phyloP scores from a whole-genome alignment of 1,139 yeast species.

The Diutina siamensis region DNA sequence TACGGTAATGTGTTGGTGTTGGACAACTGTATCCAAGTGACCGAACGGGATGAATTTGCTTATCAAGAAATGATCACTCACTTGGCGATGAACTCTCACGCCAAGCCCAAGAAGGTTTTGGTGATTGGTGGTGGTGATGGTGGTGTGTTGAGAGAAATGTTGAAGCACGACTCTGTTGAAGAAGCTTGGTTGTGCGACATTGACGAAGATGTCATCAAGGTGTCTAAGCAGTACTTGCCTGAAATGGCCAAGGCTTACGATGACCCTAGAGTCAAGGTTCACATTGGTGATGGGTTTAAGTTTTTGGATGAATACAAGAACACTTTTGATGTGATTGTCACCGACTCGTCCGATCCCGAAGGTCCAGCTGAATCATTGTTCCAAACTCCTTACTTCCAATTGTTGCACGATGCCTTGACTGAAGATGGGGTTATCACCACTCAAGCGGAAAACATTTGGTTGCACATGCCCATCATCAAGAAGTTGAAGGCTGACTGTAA shows the following conservation, averaged over 20 bases:
- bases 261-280: constrained; percentile 73
- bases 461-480: constrained; percentile 69
- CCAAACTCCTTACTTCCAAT: constrained; percentile 76
- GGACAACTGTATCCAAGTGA: constrained; percentile 85
- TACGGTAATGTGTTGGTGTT: constrained; percentile 87
- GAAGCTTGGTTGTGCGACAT: constrained; percentile 86
- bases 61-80: constrained; percentile 95
- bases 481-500: constrained; percentile 65
- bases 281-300: constrained; percentile 88
- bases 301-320: constrained; percentile 61
- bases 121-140: constrained; percentile 98
- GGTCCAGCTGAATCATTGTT: constrained; percentile 90
- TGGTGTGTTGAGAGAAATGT: constrained; percentile 86
- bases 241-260: constrained; percentile 70
- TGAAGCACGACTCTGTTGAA: constrained; percentile 74
- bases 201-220: constrained; percentile 79
- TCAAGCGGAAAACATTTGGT: constrained; percentile 87
- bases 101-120: constrained; percentile 78
- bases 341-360: constrained; percentile 94
- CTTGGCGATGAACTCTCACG: constrained; percentile 80
- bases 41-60: constrained; percentile 90
- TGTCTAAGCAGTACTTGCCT: constrained; percentile 75
- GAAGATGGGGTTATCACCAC: constrained; percentile 83
- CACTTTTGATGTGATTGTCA: constrained; percentile 80
- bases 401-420: constrained; percentile 69